Conservation (phyloP, 805 yeast species). For the Candida fluviatilis region DNA sequence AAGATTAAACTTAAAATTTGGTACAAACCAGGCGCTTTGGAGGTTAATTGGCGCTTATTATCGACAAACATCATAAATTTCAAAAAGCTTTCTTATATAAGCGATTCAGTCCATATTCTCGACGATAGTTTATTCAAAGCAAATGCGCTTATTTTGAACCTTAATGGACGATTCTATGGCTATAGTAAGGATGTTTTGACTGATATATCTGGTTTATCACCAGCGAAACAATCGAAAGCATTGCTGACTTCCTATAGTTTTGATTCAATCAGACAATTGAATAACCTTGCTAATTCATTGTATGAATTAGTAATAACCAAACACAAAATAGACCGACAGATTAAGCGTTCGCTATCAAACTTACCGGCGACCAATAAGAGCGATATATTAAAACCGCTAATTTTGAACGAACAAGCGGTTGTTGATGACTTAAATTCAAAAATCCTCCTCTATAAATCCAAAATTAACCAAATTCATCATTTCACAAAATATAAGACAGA, state of each 20-base stretch:
- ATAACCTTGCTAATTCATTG: constrained; percentile 19
- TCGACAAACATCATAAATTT: constrained; percentile 15
- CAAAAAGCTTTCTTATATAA: constrained; percentile 11
- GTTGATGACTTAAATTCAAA: constrained; percentile 15
- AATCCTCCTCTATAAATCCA: constrained; percentile 5
- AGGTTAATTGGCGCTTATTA: constrained; percentile 17
- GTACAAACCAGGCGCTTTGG: constrained; percentile 8
- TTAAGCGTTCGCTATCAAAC: constrained; percentile 11
- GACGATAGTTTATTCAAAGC: constrained; percentile 11
- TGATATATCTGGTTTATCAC: neutral
- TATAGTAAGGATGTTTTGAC: constrained; percentile 5
- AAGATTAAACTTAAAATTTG: constrained; percentile 17
- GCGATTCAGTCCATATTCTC: constrained; percentile 6
- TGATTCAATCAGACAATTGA: constrained; percentile 26
- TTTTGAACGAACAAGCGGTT: constrained; percentile 9
- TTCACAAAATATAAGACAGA: constrained; percentile 9
- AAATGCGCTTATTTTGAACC: constrained; percentile 18
- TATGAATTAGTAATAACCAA: constrained; percentile 27
- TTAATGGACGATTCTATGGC: constrained; percentile 19
- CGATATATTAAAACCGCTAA: constrained; percentile 6
- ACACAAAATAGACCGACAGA: constrained; percentile 15
- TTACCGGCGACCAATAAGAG: neutral
- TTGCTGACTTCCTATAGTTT: constrained; percentile 20
- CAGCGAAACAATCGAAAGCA: neutral
- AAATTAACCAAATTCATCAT: constrained; percentile 9